Percentiles rank a stretch among this genome's conserved stretches.
Conservation (phyloP, 306 rosid genomes). For the Prinsepia uniflora region DNA sequence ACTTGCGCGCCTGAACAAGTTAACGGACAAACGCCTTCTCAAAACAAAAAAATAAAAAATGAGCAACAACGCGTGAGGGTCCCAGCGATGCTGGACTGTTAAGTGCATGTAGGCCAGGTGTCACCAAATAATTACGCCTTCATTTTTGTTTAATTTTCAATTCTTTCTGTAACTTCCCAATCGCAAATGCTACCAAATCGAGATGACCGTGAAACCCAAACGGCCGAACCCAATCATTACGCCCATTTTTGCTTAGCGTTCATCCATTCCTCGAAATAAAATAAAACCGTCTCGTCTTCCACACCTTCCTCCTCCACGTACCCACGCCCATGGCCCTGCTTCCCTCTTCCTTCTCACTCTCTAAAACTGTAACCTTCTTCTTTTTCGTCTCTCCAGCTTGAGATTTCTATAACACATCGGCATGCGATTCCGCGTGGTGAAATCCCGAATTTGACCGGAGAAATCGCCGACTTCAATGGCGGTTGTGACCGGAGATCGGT, state of each 20-base stretch:
- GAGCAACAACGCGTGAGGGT: constrained; percentile 5
- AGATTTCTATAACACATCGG: background rate
- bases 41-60: background rate
- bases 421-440: constrained; percentile 11
- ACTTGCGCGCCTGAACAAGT: background rate
- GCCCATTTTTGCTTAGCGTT: background rate
- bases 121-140: background rate
- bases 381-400: background rate
- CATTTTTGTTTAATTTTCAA: background rate
- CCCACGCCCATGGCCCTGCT: background rate
- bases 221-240: constrained; percentile 18
- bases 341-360: background rate
- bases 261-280: background rate
- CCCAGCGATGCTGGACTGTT: background rate
- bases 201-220: background rate
- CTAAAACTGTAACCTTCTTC: background rate
- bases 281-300: background rate
- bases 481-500: constrained; percentile 96
- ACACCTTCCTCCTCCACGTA: no score
- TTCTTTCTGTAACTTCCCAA: constrained; percentile 1
- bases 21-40: background rate
- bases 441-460: constrained; percentile 31
- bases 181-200: background rate
- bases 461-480: constrained; percentile 41
- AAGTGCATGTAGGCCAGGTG: constrained; percentile 38